Base-by-base conservation (phyloP, 768 basidiomycete species). In the Cystoderma amianthinum region DNA sequence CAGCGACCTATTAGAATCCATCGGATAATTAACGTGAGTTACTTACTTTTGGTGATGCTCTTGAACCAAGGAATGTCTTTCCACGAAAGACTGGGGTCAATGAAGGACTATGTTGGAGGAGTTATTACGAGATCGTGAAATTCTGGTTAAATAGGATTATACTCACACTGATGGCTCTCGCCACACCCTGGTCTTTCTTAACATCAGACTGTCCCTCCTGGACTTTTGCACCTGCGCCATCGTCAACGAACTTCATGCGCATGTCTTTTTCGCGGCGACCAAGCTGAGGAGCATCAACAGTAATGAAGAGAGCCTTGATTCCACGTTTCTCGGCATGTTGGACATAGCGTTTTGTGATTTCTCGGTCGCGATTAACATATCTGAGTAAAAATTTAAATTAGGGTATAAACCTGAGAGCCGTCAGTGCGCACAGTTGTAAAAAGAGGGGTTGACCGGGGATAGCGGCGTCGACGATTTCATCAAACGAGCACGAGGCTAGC, bases 201-300 rank as follows among this genome's bases (percentile, higher is more conserved):
- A 93, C 71, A 28, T 67, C 55, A 12, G 69, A 64, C 2, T 79
- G 80, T 21, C 65, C 56, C 47, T 71, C 74, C 19, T 61, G 67
- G 9, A 77, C 73, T 44, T 75, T 76, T 11, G 73, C 70, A 9
- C 28, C 28, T 15, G 75, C 74, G 49, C 79, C 79, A 22, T 83
- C 85, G 2, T 85, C 90, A 24, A 86, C 89, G 45, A 97, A 97
- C 56, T 92, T 95, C 80, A 85, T 86, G 18, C 95, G 74, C 93
- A 98, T 97, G 55, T 98, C 95, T 80, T 93, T 93, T 59, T 94
- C 92, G 45, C 94, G 76, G 11, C 93, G 78, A 33, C 95, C 95
- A 10, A 98, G 80, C 50, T 96, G 93, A 4, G 95, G 95, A 0
- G 95, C 95, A 63, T 98, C 95, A 19, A 98, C 95, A 0, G 95